These are phyloP conservation scores for Chaetomiaceae sp. DNA, from an alignment of 2,329 filamentous ascomycete species.

Conservation along the genomic window DNA sequence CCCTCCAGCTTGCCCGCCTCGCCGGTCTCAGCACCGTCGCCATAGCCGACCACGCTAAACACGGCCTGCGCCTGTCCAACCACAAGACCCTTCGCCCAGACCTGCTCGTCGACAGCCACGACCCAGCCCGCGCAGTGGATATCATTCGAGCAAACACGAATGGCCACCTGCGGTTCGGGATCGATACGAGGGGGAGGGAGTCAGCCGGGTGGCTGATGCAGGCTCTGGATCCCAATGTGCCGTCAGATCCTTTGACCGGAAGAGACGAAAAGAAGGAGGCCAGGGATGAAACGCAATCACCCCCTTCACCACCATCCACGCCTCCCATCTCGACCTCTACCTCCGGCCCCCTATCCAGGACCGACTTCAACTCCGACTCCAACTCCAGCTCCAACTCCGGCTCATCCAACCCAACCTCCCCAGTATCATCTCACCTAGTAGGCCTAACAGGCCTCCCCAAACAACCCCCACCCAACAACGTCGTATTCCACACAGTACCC, in stretches of 20 bases:
- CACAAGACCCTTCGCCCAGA: slow-evolving; percentile 47
- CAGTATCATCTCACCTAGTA: slow-evolving; percentile 52
- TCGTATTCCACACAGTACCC: slow-evolving; percentile 61
- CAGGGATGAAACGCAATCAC: slow-evolving; percentile 22
- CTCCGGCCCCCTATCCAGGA: too few species aligned
- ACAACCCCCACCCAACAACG: slow-evolving; percentile 38
- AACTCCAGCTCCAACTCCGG: too few species aligned
- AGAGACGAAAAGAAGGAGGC: too few species aligned
- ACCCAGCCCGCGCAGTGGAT: slow-evolving; percentile 59
- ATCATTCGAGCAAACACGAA: slow-evolving; percentile 58
- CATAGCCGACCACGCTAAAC: slow-evolving; percentile 62
- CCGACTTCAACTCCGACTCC: too few species aligned
- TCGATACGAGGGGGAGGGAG: slow-evolving; percentile 65
- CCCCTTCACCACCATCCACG: slow-evolving; percentile 37
- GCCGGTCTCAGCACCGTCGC: slow-evolving; percentile 61
- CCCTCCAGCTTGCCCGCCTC: slow-evolving; percentile 63
- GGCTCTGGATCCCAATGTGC: too few species aligned
- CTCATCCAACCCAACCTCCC: slow-evolving; percentile 22
- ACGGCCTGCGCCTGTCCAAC: slow-evolving; percentile 54
- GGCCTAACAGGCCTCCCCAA: slow-evolving; percentile 67
- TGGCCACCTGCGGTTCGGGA: slow-evolving; percentile 57
- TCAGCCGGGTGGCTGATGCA: slow-evolving; percentile 55
- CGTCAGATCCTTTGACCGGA: too few species aligned
- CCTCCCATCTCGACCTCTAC: slow-evolving; percentile 29
- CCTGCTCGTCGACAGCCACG: slow-evolving; percentile 64